Conservation (phyloP, 2,329 filamentous ascomycete genomes). For the Aspergillus pseudoviridinutans region DNA sequence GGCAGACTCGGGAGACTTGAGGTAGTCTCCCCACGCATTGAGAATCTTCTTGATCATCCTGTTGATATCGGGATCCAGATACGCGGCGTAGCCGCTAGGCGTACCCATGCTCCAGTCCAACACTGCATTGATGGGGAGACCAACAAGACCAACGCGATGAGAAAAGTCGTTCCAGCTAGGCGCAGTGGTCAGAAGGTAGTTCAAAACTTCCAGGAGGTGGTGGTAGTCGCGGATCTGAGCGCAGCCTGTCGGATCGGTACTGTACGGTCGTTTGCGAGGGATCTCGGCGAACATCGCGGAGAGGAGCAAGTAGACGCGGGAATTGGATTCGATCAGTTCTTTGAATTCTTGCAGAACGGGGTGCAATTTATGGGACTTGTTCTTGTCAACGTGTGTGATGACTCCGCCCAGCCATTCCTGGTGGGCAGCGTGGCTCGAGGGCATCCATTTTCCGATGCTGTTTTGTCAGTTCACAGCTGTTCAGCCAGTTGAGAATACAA, state of each 20-base stretch:
- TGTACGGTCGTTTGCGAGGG: constrained; percentile 58
- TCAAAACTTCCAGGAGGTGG: constrained; percentile 64
- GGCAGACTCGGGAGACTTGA: constrained; percentile 52
- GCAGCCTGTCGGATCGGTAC: constrained; percentile 57
- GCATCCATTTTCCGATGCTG: constrained; percentile 59
- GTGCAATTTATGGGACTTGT: constrained; percentile 48
- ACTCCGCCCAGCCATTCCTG: constrained; percentile 59
- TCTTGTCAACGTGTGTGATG: constrained; percentile 52
- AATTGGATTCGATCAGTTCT: constrained; percentile 60
- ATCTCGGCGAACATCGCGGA: constrained; percentile 66
- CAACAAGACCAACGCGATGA: constrained; percentile 44
- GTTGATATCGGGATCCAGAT: constrained; percentile 52
- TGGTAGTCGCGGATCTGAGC: constrained; percentile 62
- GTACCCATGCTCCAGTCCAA: constrained; percentile 60
- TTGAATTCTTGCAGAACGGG: constrained; percentile 64
- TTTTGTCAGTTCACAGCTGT: neutral
- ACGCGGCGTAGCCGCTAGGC: constrained; percentile 51
- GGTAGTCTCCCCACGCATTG: constrained; percentile 52
- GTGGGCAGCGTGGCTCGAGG: constrained; percentile 59
- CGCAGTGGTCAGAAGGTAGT: constrained; percentile 45
- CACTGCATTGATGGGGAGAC: constrained; percentile 55
- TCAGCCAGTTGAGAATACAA: neutral
- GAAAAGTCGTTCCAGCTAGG: constrained; percentile 31
- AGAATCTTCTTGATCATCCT: constrained; percentile 50
- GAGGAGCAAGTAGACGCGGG: constrained; percentile 64